Conservation (phyloP, 1,284 basidiomycete genomes). For the Tylopilus sp. region DNA sequence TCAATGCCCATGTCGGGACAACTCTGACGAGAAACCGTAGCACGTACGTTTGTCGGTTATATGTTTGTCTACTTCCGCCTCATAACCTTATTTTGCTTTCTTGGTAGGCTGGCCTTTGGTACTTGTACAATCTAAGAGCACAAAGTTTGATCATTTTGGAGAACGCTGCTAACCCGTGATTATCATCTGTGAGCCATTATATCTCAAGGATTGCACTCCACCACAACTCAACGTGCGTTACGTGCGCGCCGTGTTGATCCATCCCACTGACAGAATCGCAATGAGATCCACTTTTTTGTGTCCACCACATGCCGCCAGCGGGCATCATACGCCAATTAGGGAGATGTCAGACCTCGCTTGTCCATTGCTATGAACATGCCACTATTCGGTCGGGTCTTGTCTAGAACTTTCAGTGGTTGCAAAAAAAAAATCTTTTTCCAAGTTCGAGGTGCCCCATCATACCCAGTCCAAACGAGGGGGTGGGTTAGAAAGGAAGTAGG, state of each 20-base stretch:
- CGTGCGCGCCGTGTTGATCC: not conserved
- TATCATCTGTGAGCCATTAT: not conserved
- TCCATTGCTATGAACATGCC: not conserved
- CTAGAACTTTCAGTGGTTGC: not conserved
- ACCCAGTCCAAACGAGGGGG: not conserved
- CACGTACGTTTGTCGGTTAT: slow-evolving; percentile 40
- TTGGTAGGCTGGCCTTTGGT: slow-evolving; percentile 31
- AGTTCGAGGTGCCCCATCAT: not conserved
- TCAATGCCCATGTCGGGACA: slow-evolving; percentile 39
- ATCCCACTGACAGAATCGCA: not conserved
- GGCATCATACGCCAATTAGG: slow-evolving; percentile 6
- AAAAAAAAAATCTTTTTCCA: not conserved
- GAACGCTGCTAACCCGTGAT: not conserved
- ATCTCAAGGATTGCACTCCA: no score
- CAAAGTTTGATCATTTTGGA: not conserved
- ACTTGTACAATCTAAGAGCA: slow-evolving; percentile 28
- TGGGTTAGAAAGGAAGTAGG: not conserved
- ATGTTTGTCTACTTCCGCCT: not conserved
- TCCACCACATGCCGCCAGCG: not conserved
- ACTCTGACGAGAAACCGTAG: slow-evolving; percentile 44
- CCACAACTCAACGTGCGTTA: no score
- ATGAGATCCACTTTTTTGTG: not conserved
- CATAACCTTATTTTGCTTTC: not conserved
- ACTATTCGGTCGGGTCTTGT: not conserved
- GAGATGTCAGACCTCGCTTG: not conserved